Evolutionary conservation across 2,329 filamentous ascomycete genomes (phyloP).

Genomic region (Alternaria atra): DNA sequence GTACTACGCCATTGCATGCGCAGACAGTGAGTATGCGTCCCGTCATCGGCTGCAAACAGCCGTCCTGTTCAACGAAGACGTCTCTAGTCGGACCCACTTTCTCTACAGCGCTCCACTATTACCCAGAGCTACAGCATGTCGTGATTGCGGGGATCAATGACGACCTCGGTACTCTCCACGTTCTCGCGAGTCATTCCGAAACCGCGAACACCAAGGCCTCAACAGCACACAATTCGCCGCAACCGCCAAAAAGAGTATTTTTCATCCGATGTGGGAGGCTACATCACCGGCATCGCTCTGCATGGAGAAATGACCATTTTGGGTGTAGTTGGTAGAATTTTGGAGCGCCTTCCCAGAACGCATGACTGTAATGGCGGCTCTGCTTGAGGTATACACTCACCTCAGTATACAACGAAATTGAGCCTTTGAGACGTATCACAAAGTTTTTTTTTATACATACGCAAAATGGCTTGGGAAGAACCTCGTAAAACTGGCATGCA

Average conservation of each 20-base stretch:
- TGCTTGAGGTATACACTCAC: not conserved
- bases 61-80: not conserved
- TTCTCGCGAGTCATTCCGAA: conserved; percentile 2
- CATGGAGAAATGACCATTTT: not conserved
- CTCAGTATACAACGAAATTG: not conserved
- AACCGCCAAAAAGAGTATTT: conserved; percentile 2
- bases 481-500: conserved; percentile 52
- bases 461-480: conserved; percentile 43
- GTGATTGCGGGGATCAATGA: conserved; percentile 22
- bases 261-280: conserved; percentile 1
- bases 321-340: not conserved
- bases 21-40: not conserved
- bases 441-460: not conserved
- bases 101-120: not conserved
- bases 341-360: not conserved
- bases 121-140: conserved; percentile 12
- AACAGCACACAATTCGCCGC: not conserved
- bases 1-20: not conserved
- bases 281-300: conserved; percentile 2
- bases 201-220: not conserved
- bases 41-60: not conserved
- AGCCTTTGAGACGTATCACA: not conserved
- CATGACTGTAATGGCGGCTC: not conserved
- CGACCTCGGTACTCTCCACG: conserved; percentile 6
- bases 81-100: conserved; percentile 14